Evolutionary conservation across 495 filamentous ascomycete species (phyloP), one percentile per base, ranked within the genome.

Genomic region (Xylaria nigripes): DNA sequence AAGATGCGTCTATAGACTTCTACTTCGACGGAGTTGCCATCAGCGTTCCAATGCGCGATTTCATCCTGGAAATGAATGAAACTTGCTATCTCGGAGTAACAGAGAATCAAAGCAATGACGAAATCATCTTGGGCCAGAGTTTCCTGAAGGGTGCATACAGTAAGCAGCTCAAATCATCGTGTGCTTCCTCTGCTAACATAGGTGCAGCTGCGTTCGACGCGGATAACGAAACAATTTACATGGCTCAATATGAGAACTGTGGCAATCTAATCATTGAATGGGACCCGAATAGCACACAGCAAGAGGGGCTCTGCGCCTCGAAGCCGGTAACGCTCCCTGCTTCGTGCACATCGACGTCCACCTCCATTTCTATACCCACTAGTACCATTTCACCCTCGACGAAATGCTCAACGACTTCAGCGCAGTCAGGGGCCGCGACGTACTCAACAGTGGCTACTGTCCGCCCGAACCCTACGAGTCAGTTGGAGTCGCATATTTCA

Each of bases 201-300:
- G 1, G 13, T 16, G 15, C 21, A 57, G 54, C 43, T 23, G 47
- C 40, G 2, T 57, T 51, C 18, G 54, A 57, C 10, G 5, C 46
- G 30, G 54, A 57, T 27, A 29, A 46, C 0, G 23, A 57, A 10
- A 13, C 41, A 22, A 57, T 57, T 6, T 57, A 47, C 9, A 57
- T 57, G 48, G 54, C 54, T 9, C 54, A 57, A 27, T 57, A 57
- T 29, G 47, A 51, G 41, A 50, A 57, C 34, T 57, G 54, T 21
- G 54, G 54, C 12, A 41, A 57, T 42, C 6, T 41, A n/a, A 1
- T 47, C 7, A 18, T 57, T 22, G 23, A 41, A 5, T 57, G 54
- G 54, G 48, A 57, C 22, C 12, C 29, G 12, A 38, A 29, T 2
- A 27, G 25, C 6, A 7, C 38, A 16, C 18, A 50, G n/a, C 32